These are phyloP conservation scores for Rhizopus microsporus DNA, from an alignment of 371 early-diverging fungal species.

Conservation along the genomic window DNA sequence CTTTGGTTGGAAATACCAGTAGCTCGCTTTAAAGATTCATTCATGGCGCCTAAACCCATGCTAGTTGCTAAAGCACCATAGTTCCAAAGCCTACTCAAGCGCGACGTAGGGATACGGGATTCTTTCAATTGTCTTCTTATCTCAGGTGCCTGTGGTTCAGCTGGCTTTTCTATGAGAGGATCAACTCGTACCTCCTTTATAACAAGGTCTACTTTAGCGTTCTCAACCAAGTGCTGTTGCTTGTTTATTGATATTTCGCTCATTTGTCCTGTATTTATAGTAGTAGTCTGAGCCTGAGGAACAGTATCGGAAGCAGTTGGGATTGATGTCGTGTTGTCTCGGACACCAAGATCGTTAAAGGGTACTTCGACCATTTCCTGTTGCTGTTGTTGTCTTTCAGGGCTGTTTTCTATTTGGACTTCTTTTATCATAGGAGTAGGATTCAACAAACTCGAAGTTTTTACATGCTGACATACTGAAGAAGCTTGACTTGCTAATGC, in stretches of 20 bases:
- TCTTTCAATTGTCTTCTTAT: slow-evolving; percentile 43
- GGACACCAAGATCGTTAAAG: slow-evolving; percentile 11
- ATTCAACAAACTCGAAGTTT: slow-evolving; percentile 46
- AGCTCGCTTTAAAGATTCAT: slow-evolving; percentile 71
- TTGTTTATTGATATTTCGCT: too few species aligned
- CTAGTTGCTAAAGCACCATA: slow-evolving; percentile 76
- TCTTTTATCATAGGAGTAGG: slow-evolving; percentile 27
- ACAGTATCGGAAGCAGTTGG: too few species aligned
- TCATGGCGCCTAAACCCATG: slow-evolving; percentile 73
- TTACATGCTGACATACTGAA: slow-evolving; percentile 37
- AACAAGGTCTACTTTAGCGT: neutral
- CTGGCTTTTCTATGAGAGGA: neutral
- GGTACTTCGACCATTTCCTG: slow-evolving; percentile 9
- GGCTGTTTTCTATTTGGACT: neutral
- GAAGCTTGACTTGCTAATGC: slow-evolving; percentile 34
- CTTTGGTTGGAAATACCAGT: slow-evolving; percentile 50
- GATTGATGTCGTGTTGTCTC: neutral
- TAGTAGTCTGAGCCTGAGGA: too few species aligned
- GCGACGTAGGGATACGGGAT: slow-evolving; percentile 67
- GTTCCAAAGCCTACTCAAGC: slow-evolving; percentile 64
- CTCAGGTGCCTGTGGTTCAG: neutral
- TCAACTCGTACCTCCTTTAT: neutral
- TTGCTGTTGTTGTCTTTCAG: slow-evolving; percentile 1
- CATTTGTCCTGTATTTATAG: too few species aligned
- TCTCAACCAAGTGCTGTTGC: too few species aligned